These are phyloP conservation scores for Ascochyta rabiei DNA, from an alignment of 2,329 filamentous ascomycete species.

Conservation along the genomic window DNA sequence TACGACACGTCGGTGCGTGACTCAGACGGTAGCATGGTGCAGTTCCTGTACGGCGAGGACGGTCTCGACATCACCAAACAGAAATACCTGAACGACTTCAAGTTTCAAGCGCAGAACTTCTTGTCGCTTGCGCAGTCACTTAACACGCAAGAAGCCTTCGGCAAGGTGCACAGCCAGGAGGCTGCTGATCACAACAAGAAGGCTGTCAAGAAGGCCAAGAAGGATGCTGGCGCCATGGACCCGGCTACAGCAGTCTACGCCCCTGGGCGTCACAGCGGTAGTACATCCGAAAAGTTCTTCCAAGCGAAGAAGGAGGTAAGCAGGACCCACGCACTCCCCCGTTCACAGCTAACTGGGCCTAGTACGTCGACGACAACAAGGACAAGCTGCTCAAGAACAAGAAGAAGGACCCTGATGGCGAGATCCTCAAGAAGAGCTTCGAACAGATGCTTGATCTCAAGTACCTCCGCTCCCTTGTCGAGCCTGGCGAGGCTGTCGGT, in stretches of 20 bases:
- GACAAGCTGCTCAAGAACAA: constrained; percentile 65
- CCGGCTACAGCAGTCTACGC: constrained; percentile 75
- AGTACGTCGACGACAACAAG: constrained; percentile 80
- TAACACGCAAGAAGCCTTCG: constrained; percentile 64
- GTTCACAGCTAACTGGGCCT: constrained; percentile 20
- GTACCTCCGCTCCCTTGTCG: constrained; percentile 88
- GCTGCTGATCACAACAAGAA: constrained; percentile 66
- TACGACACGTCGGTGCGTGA: constrained; percentile 96
- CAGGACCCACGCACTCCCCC: not conserved
- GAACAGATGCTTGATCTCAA: constrained; percentile 88
- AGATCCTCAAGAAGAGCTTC: constrained; percentile 68
- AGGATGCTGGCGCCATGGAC: constrained; percentile 71
- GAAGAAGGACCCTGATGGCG: constrained; percentile 58
- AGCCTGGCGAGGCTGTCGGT: constrained; percentile 94
- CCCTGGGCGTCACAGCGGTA: constrained; percentile 79
- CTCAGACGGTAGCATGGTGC: constrained; percentile 88
- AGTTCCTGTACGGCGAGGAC: constrained; percentile 97
- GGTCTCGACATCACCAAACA: constrained; percentile 94
- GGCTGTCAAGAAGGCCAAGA: constrained; percentile 81
- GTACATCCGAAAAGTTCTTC: constrained; percentile 88
- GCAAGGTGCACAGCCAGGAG: constrained; percentile 69
- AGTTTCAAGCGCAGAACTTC: constrained; percentile 87
- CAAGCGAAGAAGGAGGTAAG: constrained; percentile 66
- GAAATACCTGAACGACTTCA: constrained; percentile 87
- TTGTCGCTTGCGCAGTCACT: constrained; percentile 79